Evolutionary conservation across 2,329 filamentous ascomycete genomes (phyloP), one percentile per base, ranked within the genome.

Genomic region (Nakataea oryzae): DNA sequence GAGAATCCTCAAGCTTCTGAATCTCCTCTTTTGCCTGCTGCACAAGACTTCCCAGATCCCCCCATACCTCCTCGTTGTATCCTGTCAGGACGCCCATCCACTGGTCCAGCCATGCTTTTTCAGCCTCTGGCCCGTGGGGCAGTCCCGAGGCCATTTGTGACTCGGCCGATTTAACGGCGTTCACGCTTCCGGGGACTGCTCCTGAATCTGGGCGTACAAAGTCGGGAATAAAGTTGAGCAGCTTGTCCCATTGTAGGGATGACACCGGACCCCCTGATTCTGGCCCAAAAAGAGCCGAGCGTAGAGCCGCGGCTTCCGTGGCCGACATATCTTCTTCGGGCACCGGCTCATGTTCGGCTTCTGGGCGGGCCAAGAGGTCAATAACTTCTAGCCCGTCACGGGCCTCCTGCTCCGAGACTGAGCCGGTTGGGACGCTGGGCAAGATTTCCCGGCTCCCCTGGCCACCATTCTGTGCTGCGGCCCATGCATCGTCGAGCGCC

Each of bases 51-150:
- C 78, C 73, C 26, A 89, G 71, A 62, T 83, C 84, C 26, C 87
- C 87, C 87, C 87, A 90, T 28, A 90, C 86, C 62, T 88, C 83
- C 69, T 89, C 85, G 0, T 79, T 79, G 66, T 88, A 87, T 41
- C 76, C 73, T 2, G 75, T 79, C 28, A 87, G 74, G 9, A 86
- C 82, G 55, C 77, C 75, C 41, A 77, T 76, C 84, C 84, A 87
- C 66, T 84, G 78, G 47, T 75, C 72, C 14, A 82, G 70, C 82
- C 83, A 86, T 21, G 62, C 73, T 66, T 58, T 74, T 67, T 68
- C 72, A 27, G 76, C 77, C 63, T 76, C 74, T 5, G 68, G 66
- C 0, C 68, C 54, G 64, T 80, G 74, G 2, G 66, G 63, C 8
- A 74, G 72, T 14, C 81, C 81, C 28, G 79, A 62, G 58, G 76